Base-by-base conservation (phyloP, 1,284 basidiomycete genomes). In the Volvariella volvacea region DNA sequence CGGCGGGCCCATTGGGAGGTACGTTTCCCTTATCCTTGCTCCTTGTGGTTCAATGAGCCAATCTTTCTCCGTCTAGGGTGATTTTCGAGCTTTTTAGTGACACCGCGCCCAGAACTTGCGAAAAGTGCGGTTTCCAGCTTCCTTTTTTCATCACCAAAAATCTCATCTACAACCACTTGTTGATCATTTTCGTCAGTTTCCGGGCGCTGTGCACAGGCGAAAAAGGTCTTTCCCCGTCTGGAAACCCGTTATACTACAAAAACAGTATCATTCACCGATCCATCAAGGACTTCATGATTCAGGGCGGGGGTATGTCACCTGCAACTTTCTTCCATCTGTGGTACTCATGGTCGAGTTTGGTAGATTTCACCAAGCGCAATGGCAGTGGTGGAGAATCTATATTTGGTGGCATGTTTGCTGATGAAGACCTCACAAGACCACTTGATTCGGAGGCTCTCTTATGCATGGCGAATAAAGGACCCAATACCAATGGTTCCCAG, bases 181-280 rank as follows among this genome's bases (percentile, higher is more conserved):
- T n/a, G 12, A 9, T 43, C n/a, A n/a, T 10, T 36, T 12, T 20
- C 19, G n/a, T 14, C 53, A 92, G 89, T 67, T 96, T 96, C 60
- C 81, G 91, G 39, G 83, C 83, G 8, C 69, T 96, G 47, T 92
- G 88, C 61, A 94, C 91, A 0, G 92, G 92, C 10, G 88, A 93
- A 60, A 84, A 82, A 57, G 90, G 91, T 12, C 57, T 82, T 1
- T 87, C 83, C 1, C 59, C 73, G 22, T 76, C 81, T 0, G 76
- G 83, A 38, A 65, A 76, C 10, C 81, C 85, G 2, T 72, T 95
- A 2, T 84, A 85, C 63, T 96, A 92, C 76, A 90, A 88, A 63
- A 80, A 80, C 55, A 79, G 75, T 47, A 79, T 81, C 38, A 71
- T 92, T 14, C 90, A 92, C 57, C 75, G 90, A 20, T 82, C 85